These are phyloP conservation scores for Phragmites australis DNA, from an alignment of 176 grass and related monocot genomes.

Conservation along the genomic window DNA sequence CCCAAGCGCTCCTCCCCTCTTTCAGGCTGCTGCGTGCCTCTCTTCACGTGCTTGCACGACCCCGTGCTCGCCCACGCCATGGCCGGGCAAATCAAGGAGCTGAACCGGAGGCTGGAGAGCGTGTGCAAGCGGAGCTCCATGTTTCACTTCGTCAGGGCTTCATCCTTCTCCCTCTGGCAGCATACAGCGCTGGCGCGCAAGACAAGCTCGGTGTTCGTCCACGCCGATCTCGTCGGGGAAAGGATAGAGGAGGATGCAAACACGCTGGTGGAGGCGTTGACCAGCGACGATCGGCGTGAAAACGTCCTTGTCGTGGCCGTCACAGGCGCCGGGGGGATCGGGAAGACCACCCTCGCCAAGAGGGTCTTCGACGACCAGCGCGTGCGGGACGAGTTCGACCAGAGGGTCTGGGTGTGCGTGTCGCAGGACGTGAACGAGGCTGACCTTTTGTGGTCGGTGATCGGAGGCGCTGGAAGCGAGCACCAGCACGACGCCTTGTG, in stretches of 20 bases:
- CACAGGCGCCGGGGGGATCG: conserved; percentile 24
- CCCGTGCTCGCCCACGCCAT: not conserved
- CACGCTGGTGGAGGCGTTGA: conserved; percentile 7
- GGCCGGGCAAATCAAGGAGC: conserved; percentile 7
- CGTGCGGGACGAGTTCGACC: conserved; percentile 19
- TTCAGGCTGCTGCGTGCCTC: not conserved
- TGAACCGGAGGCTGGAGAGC: conserved; percentile 23
- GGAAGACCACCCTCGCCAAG: conserved; percentile 48
- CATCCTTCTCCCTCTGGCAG: not conserved
- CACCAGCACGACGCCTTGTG: too few species aligned
- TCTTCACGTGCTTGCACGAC: conserved; percentile 6
- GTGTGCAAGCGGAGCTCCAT: conserved; percentile 1
- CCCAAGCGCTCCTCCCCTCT: not conserved
- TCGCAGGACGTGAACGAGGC: conserved; percentile 12
- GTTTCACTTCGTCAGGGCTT: not conserved
- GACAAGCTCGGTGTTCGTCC: conserved; percentile 12
- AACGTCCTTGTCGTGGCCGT: not conserved
- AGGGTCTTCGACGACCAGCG: conserved; percentile 9
- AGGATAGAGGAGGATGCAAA: not conserved
- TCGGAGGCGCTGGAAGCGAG: not conserved
- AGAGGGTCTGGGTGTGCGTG: conserved; percentile 2
- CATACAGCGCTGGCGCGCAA: not conserved
- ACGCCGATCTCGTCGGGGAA: conserved; percentile 12
- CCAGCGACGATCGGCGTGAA: not conserved
- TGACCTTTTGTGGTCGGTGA: conserved; percentile 14